Conservation (phyloP, 495 filamentous ascomycete genomes). For the Hypoxylon cercidicola region DNA sequence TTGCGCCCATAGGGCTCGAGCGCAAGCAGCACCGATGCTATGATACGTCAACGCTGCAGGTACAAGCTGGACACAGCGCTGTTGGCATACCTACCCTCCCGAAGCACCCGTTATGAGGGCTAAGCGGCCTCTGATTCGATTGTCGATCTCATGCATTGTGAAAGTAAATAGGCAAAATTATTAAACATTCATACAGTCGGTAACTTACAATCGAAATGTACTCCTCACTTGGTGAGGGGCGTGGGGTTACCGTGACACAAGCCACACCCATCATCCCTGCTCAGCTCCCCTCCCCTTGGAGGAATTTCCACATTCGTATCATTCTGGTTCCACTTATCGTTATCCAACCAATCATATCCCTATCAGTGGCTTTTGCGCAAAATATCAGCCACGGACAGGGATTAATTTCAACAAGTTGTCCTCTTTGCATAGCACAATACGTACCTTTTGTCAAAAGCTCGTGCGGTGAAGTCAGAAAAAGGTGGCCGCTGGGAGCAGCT, state of each 20-base stretch:
- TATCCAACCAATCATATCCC: conserved; percentile 44
- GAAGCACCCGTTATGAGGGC: conserved; percentile 74
- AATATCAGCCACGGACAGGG: conserved; percentile 37
- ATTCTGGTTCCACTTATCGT: conserved; percentile 27
- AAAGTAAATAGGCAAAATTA: not conserved
- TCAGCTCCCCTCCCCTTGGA: not conserved
- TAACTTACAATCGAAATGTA: not conserved
- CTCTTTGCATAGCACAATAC: conserved; percentile 39
- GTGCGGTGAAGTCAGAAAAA: conserved; percentile 32
- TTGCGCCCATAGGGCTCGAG: conserved; percentile 63
- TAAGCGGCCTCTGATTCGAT: conserved; percentile 66
- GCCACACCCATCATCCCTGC: not conserved
- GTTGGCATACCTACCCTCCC: conserved; percentile 68
- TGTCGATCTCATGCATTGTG: conserved; percentile 50
- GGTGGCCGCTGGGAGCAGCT: conserved; percentile 29
- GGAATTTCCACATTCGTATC: conserved; percentile 37
- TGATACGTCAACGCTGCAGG: conserved; percentile 17
- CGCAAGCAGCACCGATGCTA: conserved; percentile 71
- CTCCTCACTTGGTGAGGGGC: not conserved
- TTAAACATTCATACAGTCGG: not conserved
- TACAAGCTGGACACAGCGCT: not conserved
- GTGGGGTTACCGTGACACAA: not conserved
- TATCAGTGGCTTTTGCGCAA: conserved; percentile 44
- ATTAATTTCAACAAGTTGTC: conserved; percentile 45
- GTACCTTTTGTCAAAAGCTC: conserved; percentile 27